Evolutionary conservation across 257 asterid genomes (phyloP), one percentile per base, ranked within the genome.

Genomic region (Paulownia fortunei): DNA sequence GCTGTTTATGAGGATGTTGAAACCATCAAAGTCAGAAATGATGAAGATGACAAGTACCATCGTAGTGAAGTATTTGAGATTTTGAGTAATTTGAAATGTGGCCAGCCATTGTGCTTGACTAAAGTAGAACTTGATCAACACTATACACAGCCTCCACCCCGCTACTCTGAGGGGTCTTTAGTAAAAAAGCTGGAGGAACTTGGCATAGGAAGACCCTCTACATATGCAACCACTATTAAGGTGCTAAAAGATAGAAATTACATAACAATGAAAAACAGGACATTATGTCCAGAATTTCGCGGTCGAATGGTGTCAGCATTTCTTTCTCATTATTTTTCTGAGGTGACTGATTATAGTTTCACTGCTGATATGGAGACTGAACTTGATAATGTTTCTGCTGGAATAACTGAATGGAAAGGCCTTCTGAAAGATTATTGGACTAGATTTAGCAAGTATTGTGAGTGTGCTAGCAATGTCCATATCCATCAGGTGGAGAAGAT

Each of bases 341-440:
- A 95, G 88, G 97, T 95, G 80, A 90, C 97, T 13, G 98, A 95
- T 85, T 95, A 90, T 78, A 84, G 92, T 80, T 95, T 95, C 90
- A 95, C 99, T 69, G 97, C 99, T 24, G 98, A 93, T 69, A 95
- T 95, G 98, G 98, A 93, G 91, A 89, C 92, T 76, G 98, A 95
- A 76, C 97, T 95, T 30, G 99, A 95, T 80, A 95, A 95, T 81
- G 98, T 95, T 74, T 93, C 98, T 23, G 93, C 92, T 81, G 98
- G 97, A 72, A 78, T 80, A 72, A 93, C 98, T 59, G 99, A 95
- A 78, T 95, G 99, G 99, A 95, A 93, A 81, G 99, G 97, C 77
- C 99, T 95, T 83, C 83, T 95, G 56, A 86, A 72, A 79, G 98
- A 95, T 88, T 95, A 95, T 56, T 95, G 98, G 99, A 88, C 91